Conservation (phyloP, 768 basidiomycete genomes). For the Crucibulum laeve region DNA sequence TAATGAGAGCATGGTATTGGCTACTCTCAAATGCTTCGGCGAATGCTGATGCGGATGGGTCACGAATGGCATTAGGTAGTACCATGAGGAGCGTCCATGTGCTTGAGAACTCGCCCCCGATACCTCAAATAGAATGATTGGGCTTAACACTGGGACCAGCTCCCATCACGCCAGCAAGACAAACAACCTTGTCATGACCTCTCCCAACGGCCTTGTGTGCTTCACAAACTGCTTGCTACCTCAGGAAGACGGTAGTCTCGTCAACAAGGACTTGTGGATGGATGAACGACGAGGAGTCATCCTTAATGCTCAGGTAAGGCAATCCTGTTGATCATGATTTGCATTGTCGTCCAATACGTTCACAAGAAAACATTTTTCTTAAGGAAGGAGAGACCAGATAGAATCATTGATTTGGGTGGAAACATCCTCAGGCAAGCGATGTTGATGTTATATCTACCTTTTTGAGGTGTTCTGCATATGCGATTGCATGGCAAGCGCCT, state of each 20-base stretch:
- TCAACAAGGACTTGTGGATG: constrained; percentile 78
- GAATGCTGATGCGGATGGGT: no score
- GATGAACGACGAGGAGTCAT: constrained; percentile 72
- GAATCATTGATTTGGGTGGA: constrained; percentile 65
- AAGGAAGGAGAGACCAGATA: constrained; percentile 55
- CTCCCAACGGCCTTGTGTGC: constrained; percentile 67
- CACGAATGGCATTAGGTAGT: no score
- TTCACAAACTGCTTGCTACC: constrained; percentile 86
- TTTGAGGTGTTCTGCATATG: not conserved
- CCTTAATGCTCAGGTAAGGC: constrained; percentile 64
- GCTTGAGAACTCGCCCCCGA: no score
- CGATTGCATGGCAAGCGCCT: not conserved
- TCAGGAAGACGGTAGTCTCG: constrained; percentile 72
- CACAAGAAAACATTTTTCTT: constrained; percentile 63
- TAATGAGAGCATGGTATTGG: no score
- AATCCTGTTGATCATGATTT: constrained; percentile 2
- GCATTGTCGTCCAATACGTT: constrained; percentile 1
- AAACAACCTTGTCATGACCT: constrained; percentile 26
- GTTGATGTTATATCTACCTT: not conserved
- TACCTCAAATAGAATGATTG: not conserved
- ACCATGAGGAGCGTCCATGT: no score
- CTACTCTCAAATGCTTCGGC: no score
- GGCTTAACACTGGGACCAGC: not conserved
- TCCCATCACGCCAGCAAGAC: constrained; percentile 2
- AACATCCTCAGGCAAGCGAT: constrained; percentile 64